Conservation (phyloP, 2,329 filamentous ascomycete species). For the Claviceps lovelessii region DNA sequence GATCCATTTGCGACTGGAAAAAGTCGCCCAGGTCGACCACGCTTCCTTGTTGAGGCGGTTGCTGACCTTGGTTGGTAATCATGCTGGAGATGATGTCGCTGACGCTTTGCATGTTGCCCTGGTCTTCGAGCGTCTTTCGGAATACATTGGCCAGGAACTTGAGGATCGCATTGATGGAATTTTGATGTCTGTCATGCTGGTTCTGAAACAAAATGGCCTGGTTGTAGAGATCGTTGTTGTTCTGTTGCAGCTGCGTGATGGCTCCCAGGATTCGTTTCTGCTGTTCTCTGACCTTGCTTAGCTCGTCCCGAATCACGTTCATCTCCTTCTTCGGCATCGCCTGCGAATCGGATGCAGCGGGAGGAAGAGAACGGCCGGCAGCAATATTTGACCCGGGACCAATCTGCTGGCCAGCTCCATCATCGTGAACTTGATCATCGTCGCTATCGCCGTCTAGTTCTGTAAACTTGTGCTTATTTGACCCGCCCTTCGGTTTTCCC, state of each 20-base stretch:
- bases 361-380: slow-evolving; percentile 22
- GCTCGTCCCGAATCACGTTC: slow-evolving; percentile 60
- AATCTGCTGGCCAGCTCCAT: slow-evolving; percentile 22
- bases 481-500: slow-evolving; percentile 47
- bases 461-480: slow-evolving; percentile 32
- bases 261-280: slow-evolving; percentile 75
- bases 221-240: slow-evolving; percentile 77
- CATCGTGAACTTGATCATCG: slow-evolving; percentile 48
- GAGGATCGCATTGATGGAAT: slow-evolving; percentile 96
- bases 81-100: slow-evolving; percentile 71
- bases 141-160: slow-evolving; percentile 96
- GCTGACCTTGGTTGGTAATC: slow-evolving; percentile 43
- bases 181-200: slow-evolving; percentile 91
- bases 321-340: slow-evolving; percentile 58
- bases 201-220: slow-evolving; percentile 82
- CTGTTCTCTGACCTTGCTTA: slow-evolving; percentile 69
- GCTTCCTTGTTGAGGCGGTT: slow-evolving; percentile 34
- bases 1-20: slow-evolving; percentile 31
- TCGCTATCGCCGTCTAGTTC: slow-evolving; percentile 35
- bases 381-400: slow-evolving; percentile 10
- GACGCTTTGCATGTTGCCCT: slow-evolving; percentile 55
- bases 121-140: slow-evolving; percentile 75
- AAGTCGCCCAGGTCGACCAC: slow-evolving; percentile 49
- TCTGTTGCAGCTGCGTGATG: slow-evolving; percentile 64
- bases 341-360: slow-evolving; percentile 28